A percentile compares a stretch with the other conserved stretches of the same genome.
Evolutionary conservation across 371 early-diverging fungal genomes (phyloP).

Genomic region (Catenaria anguillulae): DNA sequence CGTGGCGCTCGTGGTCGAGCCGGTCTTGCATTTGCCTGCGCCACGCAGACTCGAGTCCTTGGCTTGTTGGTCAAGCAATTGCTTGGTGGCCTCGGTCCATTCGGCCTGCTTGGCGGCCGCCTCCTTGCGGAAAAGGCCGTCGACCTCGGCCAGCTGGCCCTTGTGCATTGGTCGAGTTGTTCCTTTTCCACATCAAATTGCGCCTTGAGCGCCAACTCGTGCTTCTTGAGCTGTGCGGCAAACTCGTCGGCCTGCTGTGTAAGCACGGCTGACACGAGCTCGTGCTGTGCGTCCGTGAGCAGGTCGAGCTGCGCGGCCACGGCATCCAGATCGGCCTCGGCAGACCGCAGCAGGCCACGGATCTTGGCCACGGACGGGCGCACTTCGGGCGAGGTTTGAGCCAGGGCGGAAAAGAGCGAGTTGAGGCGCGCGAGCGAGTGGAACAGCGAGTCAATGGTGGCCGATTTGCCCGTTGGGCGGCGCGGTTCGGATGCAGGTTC

Average conservation of each 20-base stretch:
- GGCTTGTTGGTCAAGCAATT: conserved; percentile 20
- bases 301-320: conserved; percentile 17
- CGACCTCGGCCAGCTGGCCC: conserved; percentile 10
- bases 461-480: too few species aligned
- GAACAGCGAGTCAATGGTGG: conserved; percentile 1
- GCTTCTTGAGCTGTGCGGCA: conserved; percentile 16
- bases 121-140: conserved; percentile 5
- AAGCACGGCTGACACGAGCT: conserved; percentile 17
- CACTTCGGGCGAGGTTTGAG: background rate
- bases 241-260: conserved; percentile 24
- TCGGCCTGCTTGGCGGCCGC: conserved; percentile 7
- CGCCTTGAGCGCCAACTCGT: conserved; percentile 18
- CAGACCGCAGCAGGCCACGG: background rate
- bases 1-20: conserved; percentile 79
- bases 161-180: conserved; percentile 10
- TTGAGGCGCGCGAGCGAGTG: conserved; percentile 2
- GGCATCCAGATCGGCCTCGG: conserved; percentile 13
- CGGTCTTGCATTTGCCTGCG: conserved; percentile 50
- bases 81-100: conserved; percentile 8
- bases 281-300: conserved; percentile 15
- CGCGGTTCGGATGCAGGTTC: too few species aligned
- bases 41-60: conserved; percentile 33
- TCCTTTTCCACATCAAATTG: conserved; percentile 17
- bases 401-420: background rate
- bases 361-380: background rate